Conservation (phyloP, 108 stramenopile species). For the Discostella pseudostelligera region DNA sequence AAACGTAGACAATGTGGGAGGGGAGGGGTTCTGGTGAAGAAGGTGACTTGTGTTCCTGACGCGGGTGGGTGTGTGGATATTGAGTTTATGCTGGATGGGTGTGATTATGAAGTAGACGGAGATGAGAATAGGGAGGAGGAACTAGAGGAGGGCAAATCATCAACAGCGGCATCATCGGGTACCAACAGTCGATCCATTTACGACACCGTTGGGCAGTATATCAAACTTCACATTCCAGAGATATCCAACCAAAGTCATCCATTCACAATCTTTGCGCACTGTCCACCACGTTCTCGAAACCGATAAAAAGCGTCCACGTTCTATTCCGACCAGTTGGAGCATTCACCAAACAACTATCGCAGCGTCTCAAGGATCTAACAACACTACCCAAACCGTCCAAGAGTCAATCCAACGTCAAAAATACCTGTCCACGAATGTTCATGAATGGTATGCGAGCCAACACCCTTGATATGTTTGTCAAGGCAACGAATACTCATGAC, state of each 20-base stretch:
- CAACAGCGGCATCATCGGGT: too few species aligned
- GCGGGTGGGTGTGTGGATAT: constrained; percentile 49
- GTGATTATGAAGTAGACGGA: neutral
- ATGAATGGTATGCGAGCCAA: constrained; percentile 21
- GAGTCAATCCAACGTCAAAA: neutral
- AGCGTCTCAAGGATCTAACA: neutral
- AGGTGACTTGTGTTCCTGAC: constrained; percentile 26
- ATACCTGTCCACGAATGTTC: constrained; percentile 5
- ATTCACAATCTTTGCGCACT: constrained; percentile 13
- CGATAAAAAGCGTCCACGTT: neutral
- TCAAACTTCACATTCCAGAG: constrained; percentile 21
- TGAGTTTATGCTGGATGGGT: constrained; percentile 1
- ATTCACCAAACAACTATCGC: constrained; percentile 29
- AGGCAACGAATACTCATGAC: constrained; percentile 18
- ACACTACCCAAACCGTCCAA: neutral
- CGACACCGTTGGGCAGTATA: constrained; percentile 19
- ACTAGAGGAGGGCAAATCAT: too few species aligned
- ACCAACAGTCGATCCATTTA: neutral
- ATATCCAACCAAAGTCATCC: constrained; percentile 29
- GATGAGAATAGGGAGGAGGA: too few species aligned
- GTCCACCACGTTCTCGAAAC: neutral
- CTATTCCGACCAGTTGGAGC: constrained; percentile 20
- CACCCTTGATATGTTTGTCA: constrained; percentile 11
- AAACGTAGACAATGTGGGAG: neutral
- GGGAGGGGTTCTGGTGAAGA: neutral